Evolutionary conservation across 768 basidiomycete genomes (phyloP).

Genomic region (Leccinum incarnatum): DNA sequence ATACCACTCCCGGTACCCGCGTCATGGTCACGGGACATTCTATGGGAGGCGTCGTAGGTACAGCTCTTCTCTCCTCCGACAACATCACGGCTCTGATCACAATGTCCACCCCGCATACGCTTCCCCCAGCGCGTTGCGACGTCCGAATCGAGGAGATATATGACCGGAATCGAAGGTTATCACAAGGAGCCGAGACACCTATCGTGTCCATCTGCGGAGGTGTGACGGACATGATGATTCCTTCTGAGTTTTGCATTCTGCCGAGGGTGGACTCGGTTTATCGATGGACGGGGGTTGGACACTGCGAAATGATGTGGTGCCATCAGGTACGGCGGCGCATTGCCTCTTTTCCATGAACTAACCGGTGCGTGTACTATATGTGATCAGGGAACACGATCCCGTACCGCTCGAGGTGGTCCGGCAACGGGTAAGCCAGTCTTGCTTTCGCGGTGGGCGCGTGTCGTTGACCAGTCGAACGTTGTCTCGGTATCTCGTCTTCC

Average conservation of each 20-base stretch:
- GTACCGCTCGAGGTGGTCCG: no score
- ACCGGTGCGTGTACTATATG: no score
- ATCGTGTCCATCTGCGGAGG: conserved; percentile 90
- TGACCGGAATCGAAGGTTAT: conserved; percentile 36
- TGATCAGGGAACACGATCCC: no score
- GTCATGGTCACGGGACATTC: conserved; percentile 90
- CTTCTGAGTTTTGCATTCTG: conserved; percentile 83
- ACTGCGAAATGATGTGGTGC: conserved; percentile 98
- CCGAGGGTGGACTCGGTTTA: conserved; percentile 36
- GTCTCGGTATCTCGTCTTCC: no score
- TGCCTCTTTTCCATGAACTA: conserved; percentile 35
- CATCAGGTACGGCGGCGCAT: conserved; percentile 93
- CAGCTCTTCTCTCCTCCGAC: conserved; percentile 65
- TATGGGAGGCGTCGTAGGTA: conserved; percentile 95
- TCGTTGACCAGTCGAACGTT: no score
- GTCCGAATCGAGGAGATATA: conserved; percentile 74
- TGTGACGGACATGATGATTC: conserved; percentile 86
- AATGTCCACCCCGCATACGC: conserved; percentile 89
- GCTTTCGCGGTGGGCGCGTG: no score
- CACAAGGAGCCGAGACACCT: conserved; percentile 52
- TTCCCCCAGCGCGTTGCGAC: conserved; percentile 89
- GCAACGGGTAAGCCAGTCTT: no score
- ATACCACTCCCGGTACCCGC: conserved; percentile 52
- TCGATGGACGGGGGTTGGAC: conserved; percentile 79
- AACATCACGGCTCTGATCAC: conserved; percentile 81